Percentiles rank a stretch among this genome's conserved stretches.
These are phyloP conservation scores for Skeletonema grethae DNA, from an alignment of 108 stramenopile species.

Conservation along the genomic window DNA sequence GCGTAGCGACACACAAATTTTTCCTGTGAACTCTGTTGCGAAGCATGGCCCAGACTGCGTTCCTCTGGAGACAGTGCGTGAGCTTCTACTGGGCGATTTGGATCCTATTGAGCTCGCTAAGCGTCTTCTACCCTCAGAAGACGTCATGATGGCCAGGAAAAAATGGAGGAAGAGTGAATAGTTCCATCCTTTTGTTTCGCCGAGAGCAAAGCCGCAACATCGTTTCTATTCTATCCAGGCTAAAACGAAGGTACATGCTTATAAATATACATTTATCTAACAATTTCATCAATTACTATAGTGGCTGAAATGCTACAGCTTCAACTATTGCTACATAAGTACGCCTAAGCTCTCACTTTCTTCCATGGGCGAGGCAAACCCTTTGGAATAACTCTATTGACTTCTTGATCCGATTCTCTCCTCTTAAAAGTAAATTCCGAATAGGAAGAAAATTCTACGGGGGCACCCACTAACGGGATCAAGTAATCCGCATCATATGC, in stretches of 20 bases:
- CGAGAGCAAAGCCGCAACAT: too few relatives aligned
- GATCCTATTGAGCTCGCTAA: constrained; percentile 32
- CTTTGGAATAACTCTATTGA: not conserved
- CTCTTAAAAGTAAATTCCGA: not conserved
- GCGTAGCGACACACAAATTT: not conserved
- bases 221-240: too few relatives aligned
- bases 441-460: not conserved
- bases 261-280: too few relatives aligned
- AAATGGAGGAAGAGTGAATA: not conserved
- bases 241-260: too few relatives aligned
- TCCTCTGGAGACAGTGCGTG: constrained; percentile 34
- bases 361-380: not conserved
- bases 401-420: not conserved
- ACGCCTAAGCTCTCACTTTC: not conserved
- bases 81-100: constrained; percentile 36
- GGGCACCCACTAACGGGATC: not conserved
- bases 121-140: constrained; percentile 34
- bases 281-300: too few relatives aligned
- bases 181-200: not conserved
- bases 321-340: too few relatives aligned
- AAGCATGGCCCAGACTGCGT: not conserved
- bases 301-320: not conserved
- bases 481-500: constrained; percentile 14
- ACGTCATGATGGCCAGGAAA: constrained; percentile 4
- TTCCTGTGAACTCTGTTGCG: not conserved